Evolutionary conservation across 768 basidiomycete species (phyloP).

Genomic region (Suillus decipiens): DNA sequence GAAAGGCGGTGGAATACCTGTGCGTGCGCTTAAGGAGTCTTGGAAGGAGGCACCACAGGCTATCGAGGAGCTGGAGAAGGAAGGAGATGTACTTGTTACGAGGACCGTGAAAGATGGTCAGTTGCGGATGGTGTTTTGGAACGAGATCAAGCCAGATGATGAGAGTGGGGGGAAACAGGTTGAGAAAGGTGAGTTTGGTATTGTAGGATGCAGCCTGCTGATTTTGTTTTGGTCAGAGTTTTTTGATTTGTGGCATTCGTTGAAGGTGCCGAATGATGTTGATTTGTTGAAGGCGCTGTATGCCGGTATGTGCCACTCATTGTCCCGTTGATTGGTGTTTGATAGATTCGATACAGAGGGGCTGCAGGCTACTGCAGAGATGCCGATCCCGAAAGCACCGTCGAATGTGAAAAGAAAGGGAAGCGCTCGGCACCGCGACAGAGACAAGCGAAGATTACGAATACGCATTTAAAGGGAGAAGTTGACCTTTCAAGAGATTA

Average conservation of each 20-base stretch:
- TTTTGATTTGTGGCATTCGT: slow-evolving; percentile 80
- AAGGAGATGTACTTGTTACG: slow-evolving; percentile 87
- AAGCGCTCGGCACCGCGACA: slow-evolving; percentile 73
- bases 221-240: slow-evolving; percentile 59
- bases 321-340: slow-evolving; percentile 7
- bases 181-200: slow-evolving; percentile 65
- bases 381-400: slow-evolving; percentile 54
- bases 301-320: slow-evolving; percentile 49
- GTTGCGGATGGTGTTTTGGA: slow-evolving; percentile 86
- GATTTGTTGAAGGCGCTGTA: slow-evolving; percentile 78
- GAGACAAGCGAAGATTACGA: slow-evolving; percentile 82
- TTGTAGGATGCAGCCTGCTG: slow-evolving; percentile 3
- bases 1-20: slow-evolving; percentile 82
- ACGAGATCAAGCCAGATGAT: slow-evolving; percentile 79
- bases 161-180: slow-evolving; percentile 70
- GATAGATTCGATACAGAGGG: slow-evolving; percentile 53
- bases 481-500: slow-evolving; percentile 85
- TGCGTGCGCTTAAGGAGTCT: slow-evolving; percentile 83
- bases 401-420: slow-evolving; percentile 75
- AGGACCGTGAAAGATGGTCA: slow-evolving; percentile 82
- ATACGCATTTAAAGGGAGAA: slow-evolving; percentile 82
- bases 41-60: slow-evolving; percentile 87
- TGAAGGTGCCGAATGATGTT: slow-evolving; percentile 84
- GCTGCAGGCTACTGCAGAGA: slow-evolving; percentile 73
- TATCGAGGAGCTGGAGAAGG: slow-evolving; percentile 87